phyloP scores from a whole-genome alignment of 2,329 filamentous ascomycete genomes.

The Claviceps arundinis region DNA sequence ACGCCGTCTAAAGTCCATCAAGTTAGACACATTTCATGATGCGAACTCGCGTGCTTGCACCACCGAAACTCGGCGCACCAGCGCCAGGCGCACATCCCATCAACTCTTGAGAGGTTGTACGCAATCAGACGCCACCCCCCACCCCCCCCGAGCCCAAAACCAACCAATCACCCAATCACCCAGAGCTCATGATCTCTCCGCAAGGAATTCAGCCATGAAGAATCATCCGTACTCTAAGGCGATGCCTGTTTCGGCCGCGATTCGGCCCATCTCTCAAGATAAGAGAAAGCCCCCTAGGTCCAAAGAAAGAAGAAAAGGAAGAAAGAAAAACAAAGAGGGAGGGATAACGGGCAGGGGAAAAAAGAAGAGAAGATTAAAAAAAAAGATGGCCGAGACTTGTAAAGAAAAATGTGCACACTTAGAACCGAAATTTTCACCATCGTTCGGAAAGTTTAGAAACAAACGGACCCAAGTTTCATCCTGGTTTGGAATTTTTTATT shows the following conservation, averaged over 20 bases:
- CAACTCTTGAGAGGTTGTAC: conserved; percentile 11
- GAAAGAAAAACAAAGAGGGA: conserved; percentile 4
- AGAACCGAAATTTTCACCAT: background rate
- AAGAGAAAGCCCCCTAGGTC: background rate
- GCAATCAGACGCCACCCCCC: conserved; percentile 10
- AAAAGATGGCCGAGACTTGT: background rate
- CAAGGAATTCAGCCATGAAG: too few species aligned
- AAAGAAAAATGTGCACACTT: background rate
- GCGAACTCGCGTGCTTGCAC: conserved; percentile 18
- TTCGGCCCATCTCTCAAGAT: conserved; percentile 10
- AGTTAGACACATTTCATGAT: conserved; percentile 25
- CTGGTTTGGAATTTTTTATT: background rate
- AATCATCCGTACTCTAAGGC: background rate
- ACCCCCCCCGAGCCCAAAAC: too few species aligned
- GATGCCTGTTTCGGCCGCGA: conserved; percentile 2
- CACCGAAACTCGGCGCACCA: conserved; percentile 11
- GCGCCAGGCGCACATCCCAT: conserved; percentile 19
- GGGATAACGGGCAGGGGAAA: background rate
- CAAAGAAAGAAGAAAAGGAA: conserved; percentile 1
- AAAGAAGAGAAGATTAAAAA: background rate
- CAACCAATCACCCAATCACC: too few species aligned
- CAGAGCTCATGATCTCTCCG: too few species aligned
- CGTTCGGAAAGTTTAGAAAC: background rate
- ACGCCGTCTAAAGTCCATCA: conserved; percentile 30
- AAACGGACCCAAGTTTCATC: background rate